Evolutionary conservation across 192 early-diverging fungal species (phyloP).

Genomic region (Backusella psychrophila): DNA sequence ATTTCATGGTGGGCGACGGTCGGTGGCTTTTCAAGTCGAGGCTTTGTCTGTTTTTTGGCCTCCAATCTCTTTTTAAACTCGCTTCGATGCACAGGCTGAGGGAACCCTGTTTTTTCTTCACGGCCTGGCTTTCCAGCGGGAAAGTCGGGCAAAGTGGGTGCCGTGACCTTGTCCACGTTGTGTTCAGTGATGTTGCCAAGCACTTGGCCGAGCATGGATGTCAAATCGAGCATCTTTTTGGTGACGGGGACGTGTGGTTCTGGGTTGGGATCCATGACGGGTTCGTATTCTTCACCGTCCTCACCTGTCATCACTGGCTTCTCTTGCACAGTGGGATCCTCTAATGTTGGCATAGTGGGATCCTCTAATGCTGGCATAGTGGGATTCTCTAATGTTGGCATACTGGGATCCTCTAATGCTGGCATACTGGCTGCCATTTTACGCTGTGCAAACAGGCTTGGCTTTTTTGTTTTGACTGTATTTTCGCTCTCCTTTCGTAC

Average conservation of each 20-base stretch:
- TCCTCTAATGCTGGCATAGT: slow-evolving; percentile 8
- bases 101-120: slow-evolving; percentile 32
- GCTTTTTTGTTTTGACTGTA: slow-evolving; percentile 17
- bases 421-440: neutral
- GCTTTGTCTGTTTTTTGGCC: slow-evolving; percentile 12
- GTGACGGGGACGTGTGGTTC: slow-evolving; percentile 28
- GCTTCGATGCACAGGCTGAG: slow-evolving; percentile 37
- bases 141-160: neutral
- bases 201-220: slow-evolving; percentile 28
- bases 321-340: too few relatives aligned
- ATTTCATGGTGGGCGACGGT: neutral
- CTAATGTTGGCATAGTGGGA: neutral
- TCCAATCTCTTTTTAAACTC: slow-evolving; percentile 27
- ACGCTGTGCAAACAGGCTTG: slow-evolving; percentile 16
- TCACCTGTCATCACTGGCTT: neutral
- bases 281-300: slow-evolving; percentile 11
- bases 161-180: neutral
- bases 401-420: neutral
- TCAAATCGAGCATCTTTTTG: slow-evolving; percentile 37
- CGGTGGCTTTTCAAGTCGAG: neutral
- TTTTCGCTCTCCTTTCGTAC: slow-evolving; percentile 11
- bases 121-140: neutral
- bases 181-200: slow-evolving; percentile 30
- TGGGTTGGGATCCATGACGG: slow-evolving; percentile 5
- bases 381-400: slow-evolving; percentile 17